These are phyloP conservation scores for Geosmithia flava DNA, from an alignment of 2,329 filamentous ascomycete species.

Conservation along the genomic window DNA sequence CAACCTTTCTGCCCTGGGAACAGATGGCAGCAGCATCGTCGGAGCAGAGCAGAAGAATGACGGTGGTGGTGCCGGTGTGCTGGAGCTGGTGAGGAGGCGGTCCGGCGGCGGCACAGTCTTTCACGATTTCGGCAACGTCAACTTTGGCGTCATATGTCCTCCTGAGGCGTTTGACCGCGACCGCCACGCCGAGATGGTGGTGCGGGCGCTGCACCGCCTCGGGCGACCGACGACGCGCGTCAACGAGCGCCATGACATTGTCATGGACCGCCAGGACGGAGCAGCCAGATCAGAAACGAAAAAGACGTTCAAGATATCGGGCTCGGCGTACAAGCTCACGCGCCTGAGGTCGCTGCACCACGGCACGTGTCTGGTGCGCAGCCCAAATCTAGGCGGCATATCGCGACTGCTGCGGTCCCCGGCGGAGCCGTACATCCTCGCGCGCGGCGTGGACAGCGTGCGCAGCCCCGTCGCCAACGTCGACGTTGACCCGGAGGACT, in stretches of 20 bases:
- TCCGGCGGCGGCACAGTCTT: slow-evolving; percentile 90
- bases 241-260: slow-evolving; percentile 89
- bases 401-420: slow-evolving; percentile 65
- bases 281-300: background rate
- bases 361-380: slow-evolving; percentile 75
- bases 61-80: background rate
- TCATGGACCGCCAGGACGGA: slow-evolving; percentile 39
- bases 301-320: slow-evolving; percentile 65
- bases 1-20: slow-evolving; percentile 51
- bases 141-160: slow-evolving; percentile 86
- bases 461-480: slow-evolving; percentile 77
- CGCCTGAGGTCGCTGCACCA: slow-evolving; percentile 75
- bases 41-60: slow-evolving; percentile 1
- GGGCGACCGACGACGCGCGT: slow-evolving; percentile 53
- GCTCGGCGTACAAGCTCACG: slow-evolving; percentile 90
- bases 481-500: slow-evolving; percentile 27
- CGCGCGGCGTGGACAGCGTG: slow-evolving; percentile 83
- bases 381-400: slow-evolving; percentile 60
- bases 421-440: slow-evolving; percentile 61
- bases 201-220: slow-evolving; percentile 58
- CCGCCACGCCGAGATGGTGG: slow-evolving; percentile 86
- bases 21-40: slow-evolving; percentile 5
- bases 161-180: slow-evolving; percentile 66
- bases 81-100: slow-evolving; percentile 64
- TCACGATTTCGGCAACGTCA: slow-evolving; percentile 86